Base-by-base conservation (phyloP, 495 filamentous ascomycete species). In the Viridothelium virens region DNA sequence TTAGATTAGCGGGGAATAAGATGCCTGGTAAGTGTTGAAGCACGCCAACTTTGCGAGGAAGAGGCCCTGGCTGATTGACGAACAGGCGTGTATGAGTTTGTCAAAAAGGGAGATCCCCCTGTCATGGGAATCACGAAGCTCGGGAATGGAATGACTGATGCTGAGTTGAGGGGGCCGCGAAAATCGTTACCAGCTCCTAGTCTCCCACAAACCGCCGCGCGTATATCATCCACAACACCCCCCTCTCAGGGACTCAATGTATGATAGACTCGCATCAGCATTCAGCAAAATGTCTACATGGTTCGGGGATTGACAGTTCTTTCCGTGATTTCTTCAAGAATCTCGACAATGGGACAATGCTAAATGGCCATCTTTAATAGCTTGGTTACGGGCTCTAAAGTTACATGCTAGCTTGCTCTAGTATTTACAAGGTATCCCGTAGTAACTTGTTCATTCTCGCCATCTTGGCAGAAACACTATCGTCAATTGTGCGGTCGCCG, bases 371-470 rank as follows among this genome's bases (percentile, higher is more conserved):
- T 59, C 53, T 59, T 59, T 18, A 59, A 36, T 59, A 34, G 5
- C 36, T 59, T 59, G 31, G 31, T 34, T 9, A 33, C n/a, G 31
- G 9, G 53, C 53, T 59, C 53, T 36, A 59, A 36, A 59, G 5
- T 33, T 59, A 59, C 53, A 59, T 34, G 53, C 53, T 6, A 36
- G 9, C 53, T 2, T 34, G 18, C 53, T 34, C 18, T 33, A 2
- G 70, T 70, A 79, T 91, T 92, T 92, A 98, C 87, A 97, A 80
- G 76, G 89, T 84, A 81, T 98, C 95, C 68, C 84, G 91, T 73
- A 98, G 88, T 75, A 96, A 88, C 87, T 98, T 98, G 89, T 97
- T 98, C 87, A 97, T 89, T 85, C 91, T 95, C 77, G 89, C 83
- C 79, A 98, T 89, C 86, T 91, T 94, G 75, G 90, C 82, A 14